phyloP scores from a whole-genome alignment of 2,329 filamentous ascomycete genomes.

The Fusarium annulatum region DNA sequence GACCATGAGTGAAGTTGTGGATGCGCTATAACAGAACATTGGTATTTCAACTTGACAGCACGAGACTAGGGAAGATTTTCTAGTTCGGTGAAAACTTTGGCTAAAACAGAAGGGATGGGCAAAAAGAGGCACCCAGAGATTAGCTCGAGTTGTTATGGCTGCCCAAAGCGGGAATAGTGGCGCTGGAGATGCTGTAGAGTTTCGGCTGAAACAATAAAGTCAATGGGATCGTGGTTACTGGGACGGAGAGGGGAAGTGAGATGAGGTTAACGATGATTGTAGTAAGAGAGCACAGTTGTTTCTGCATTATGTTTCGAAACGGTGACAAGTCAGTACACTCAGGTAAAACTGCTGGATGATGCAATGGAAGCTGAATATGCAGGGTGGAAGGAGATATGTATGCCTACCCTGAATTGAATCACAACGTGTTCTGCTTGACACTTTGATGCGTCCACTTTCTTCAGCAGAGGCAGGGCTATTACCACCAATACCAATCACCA shows the following conservation, averaged over 20 bases:
- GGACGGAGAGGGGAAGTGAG: background rate
- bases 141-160: conserved; percentile 14
- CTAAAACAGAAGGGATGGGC: conserved; percentile 22
- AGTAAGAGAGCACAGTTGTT: conserved; percentile 2
- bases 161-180: conserved; percentile 16
- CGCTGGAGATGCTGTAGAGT: background rate
- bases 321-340: background rate
- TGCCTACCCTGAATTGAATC: conserved; percentile 19
- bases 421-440: conserved; percentile 19
- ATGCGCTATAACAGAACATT: background rate
- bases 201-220: conserved; percentile 3
- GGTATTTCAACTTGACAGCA: background rate
- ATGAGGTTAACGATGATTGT: conserved; percentile 23
- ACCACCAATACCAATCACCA: background rate
- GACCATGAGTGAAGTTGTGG: background rate
- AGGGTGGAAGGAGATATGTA: background rate
- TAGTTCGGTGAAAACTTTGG: conserved; percentile 6
- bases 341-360: background rate
- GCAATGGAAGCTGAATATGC: conserved; percentile 24
- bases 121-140: background rate
- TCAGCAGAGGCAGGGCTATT: background rate
- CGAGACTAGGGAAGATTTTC: conserved; percentile 9
- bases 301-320: conserved; percentile 9
- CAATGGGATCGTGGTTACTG: background rate
- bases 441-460: background rate